These are phyloP conservation scores for Platanthera guangdongensis DNA, from an alignment of 106 monocot species.

Conservation along the genomic window DNA sequence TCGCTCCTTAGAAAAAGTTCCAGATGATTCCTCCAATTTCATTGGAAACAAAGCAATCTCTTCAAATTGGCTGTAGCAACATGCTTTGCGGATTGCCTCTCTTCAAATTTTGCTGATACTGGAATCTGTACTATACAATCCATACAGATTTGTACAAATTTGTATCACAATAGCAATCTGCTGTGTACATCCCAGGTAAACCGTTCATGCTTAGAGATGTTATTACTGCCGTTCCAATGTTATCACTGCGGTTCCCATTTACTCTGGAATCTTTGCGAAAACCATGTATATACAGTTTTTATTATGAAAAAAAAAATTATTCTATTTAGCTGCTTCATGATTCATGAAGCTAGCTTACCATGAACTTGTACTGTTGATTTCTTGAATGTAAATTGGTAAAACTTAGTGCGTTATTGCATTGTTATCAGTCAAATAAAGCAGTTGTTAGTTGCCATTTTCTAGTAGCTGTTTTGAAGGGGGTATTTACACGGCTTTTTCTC, in stretches of 20 bases:
- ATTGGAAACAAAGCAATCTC: constrained; percentile 19
- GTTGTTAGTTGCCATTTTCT: no score
- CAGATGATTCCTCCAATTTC: constrained; percentile 29
- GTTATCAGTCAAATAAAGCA: no score
- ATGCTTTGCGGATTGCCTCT: background rate
- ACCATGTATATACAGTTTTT: background rate
- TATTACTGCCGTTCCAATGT: background rate
- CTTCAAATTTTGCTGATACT: background rate
- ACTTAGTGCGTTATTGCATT: no score
- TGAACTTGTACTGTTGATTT: no score
- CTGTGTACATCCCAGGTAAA: background rate
- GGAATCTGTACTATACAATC: background rate
- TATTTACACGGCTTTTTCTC: no score
- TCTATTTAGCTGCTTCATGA: no score
- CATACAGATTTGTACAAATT: background rate
- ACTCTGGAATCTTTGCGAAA: background rate
- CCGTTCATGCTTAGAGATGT: background rate
- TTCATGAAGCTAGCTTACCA: no score
- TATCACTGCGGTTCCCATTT: background rate
- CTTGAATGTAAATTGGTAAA: no score
- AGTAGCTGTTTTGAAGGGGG: no score
- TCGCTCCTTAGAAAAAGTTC: constrained; percentile 64
- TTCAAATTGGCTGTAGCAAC: constrained; percentile 47
- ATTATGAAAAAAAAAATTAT: background rate
- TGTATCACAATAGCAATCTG: background rate